A percentile compares a stretch with the other conserved stretches of the same genome.
These are phyloP conservation scores for Turnera subulata DNA, from an alignment of 345 rosid genomes.

Conservation along the genomic window DNA sequence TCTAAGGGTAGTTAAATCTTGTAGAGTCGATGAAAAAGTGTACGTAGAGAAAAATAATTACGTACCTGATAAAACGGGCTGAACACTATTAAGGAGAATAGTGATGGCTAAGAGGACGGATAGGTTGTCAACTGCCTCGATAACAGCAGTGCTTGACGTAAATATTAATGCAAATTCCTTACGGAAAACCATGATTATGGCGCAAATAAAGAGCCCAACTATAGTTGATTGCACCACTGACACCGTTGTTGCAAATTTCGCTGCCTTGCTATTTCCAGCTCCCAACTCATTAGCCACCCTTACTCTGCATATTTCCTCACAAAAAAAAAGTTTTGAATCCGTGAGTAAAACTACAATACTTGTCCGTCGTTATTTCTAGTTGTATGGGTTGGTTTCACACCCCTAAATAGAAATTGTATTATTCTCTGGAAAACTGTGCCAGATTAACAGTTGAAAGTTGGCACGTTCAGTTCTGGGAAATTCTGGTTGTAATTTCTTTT, in stretches of 20 bases:
- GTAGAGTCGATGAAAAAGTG: too few relatives aligned
- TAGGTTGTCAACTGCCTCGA: slow-evolving; percentile 29
- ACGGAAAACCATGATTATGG: slow-evolving; percentile 21
- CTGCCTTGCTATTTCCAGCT: slow-evolving; percentile 40
- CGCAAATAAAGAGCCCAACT: slow-evolving; percentile 33
- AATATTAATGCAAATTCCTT: slow-evolving; percentile 34
- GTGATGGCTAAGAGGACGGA: slow-evolving; percentile 29
- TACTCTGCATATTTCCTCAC: slow-evolving; percentile 28
- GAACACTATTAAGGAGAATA: slow-evolving; percentile 45
- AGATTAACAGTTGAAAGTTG: too few relatives aligned
- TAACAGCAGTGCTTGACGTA: slow-evolving; percentile 30
- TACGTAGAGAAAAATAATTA: neutral
- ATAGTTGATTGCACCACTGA: slow-evolving; percentile 32
- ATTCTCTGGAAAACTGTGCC: too few relatives aligned
- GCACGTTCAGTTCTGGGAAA: too few relatives aligned
- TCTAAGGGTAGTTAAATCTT: too few relatives aligned
- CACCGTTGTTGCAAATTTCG: slow-evolving; percentile 36
- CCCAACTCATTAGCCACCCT: slow-evolving; percentile 49
- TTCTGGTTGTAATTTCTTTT: too few relatives aligned
- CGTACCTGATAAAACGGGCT: slow-evolving; percentile 45
- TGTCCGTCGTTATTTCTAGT: too few relatives aligned
- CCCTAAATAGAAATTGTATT: too few relatives aligned
- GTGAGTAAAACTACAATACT: too few relatives aligned
- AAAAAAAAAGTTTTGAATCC: too few relatives aligned
- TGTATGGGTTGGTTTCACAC: too few relatives aligned